These are phyloP conservation scores for Nakazawaea peltata DNA, from an alignment of 805 yeast species.

Conservation along the genomic window DNA sequence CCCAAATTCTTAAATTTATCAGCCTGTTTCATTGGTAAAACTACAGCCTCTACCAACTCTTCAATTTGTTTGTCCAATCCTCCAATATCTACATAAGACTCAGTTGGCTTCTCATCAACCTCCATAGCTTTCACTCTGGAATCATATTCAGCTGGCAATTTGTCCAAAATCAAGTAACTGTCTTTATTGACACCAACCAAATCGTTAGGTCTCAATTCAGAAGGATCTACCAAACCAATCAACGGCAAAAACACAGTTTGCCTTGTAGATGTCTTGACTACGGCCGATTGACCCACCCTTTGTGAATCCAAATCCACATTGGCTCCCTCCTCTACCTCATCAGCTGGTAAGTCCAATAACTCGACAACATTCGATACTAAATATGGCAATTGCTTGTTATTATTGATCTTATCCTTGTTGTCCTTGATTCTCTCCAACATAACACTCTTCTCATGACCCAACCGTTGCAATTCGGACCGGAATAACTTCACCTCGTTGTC, in stretches of 20 bases:
- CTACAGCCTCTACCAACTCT: slow-evolving; percentile 97
- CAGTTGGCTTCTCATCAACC: slow-evolving; percentile 98
- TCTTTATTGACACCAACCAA: slow-evolving; percentile 97
- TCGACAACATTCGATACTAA: slow-evolving; percentile 96
- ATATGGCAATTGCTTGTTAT: slow-evolving; percentile 92
- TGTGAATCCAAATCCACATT: slow-evolving; percentile 89
- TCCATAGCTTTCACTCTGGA: slow-evolving; percentile 98
- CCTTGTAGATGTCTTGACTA: slow-evolving; percentile 93
- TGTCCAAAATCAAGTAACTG: slow-evolving; percentile 86
- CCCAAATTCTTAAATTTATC: slow-evolving; percentile 93
- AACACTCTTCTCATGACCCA: slow-evolving; percentile 85
- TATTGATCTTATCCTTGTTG: slow-evolving; percentile 91
- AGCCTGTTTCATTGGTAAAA: slow-evolving; percentile 96
- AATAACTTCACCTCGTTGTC: slow-evolving; percentile 95
- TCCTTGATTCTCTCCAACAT: slow-evolving; percentile 93
- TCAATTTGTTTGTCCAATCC: slow-evolving; percentile 98
- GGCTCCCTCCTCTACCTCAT: slow-evolving; percentile 84
- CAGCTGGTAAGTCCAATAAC: slow-evolving; percentile 79
- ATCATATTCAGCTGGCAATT: slow-evolving; percentile 95
- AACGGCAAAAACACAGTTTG: slow-evolving; percentile 95
- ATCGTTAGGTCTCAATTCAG: slow-evolving; percentile 91
- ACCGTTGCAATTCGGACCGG: slow-evolving; percentile 83
- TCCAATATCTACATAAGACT: slow-evolving; percentile 95
- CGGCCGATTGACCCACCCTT: slow-evolving; percentile 94
- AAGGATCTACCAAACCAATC: slow-evolving; percentile 91